Conservation (phyloP, 106 monocot species). For the Hemerocallis citrina region DNA sequence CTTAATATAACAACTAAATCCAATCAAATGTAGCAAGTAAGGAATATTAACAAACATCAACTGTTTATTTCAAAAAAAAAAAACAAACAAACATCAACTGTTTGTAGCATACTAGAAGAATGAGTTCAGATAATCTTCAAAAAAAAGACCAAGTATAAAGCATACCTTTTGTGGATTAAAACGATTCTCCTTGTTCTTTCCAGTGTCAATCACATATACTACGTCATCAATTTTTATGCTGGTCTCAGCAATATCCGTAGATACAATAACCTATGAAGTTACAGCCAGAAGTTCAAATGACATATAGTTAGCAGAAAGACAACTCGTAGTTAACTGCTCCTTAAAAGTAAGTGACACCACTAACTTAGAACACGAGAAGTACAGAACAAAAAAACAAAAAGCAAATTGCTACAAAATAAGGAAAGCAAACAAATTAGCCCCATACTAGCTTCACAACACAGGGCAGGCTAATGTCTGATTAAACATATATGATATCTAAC, state of each 20-base stretch:
- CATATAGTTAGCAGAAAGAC: not conserved
- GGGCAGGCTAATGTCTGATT: too few species aligned
- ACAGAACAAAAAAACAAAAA: too few species aligned
- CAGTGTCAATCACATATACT: conserved; percentile 85
- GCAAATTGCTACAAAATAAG: too few species aligned
- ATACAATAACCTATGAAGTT: conserved; percentile 66
- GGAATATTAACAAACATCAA: not conserved
- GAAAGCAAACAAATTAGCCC: too few species aligned
- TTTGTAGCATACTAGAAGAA: too few species aligned
- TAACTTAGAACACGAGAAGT: too few species aligned
- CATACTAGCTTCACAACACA: too few species aligned
- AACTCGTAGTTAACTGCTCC: too few species aligned
- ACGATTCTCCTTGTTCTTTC: conserved; percentile 93
- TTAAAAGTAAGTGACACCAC: too few species aligned
- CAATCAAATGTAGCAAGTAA: not conserved
- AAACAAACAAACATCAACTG: too few species aligned
- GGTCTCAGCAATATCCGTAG: conserved; percentile 95
- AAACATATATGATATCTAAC: too few species aligned
- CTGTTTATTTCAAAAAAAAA: not conserved
- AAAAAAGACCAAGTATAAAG: not conserved
- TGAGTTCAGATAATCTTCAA: not conserved
- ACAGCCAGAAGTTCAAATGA: not conserved
- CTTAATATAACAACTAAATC: not conserved
- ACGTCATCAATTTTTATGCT: conserved; percentile 98
- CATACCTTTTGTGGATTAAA: conserved; percentile 84